Evolutionary conservation across 768 basidiomycete genomes (phyloP), one percentile per base, ranked within the genome.

Genomic region (Boletus vermiculosoides): DNA sequence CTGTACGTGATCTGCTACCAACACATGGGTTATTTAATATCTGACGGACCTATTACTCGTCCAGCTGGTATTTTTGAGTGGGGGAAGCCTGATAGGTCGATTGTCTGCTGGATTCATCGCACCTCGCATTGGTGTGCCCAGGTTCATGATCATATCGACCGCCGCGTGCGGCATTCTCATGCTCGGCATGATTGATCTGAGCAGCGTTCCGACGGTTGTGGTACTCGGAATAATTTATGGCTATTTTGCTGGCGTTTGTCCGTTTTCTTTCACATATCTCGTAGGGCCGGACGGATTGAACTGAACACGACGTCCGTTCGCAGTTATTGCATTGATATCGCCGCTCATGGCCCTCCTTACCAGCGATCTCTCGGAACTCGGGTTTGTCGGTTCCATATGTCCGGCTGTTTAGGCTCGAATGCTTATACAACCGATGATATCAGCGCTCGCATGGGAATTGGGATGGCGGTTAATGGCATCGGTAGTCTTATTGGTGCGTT

Each of bases 11-110:
- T 25, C 10, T 34, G 5, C 20, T 42, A 45, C 28, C 31, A 39
- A 23, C 37, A 10, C 31, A 6, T 34, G 16, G 20, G 10, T 33
- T 20, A 28, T 12, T 18, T 22, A 39, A 37, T 36, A 20, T 30
- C 34, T 31, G 33, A 49, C 41, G 12, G 30, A 37, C 20, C 18
- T 22, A n/a, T 37, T 28, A 23, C 20, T 5, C n/a, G 3, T 33
- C 2, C 50, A 83, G 78, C 64, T 86, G 33, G 74, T 79, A 1
- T 76, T 86, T 23, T 61, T 85, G 22, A 86, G 85, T 62, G 82
- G 74, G 4, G 72, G 75, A 15, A 77, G 77, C 49, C 66, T 82
- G 20, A 68, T 80, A 40, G 86, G 86, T 6, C 78, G 85, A 36
- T 63, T 79, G 2, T 59, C 83, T 12, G 76, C 82, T 0, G 76